These are phyloP conservation scores for Trametes meyenii DNA, from an alignment of 768 basidiomycete genomes.

Conservation along the genomic window DNA sequence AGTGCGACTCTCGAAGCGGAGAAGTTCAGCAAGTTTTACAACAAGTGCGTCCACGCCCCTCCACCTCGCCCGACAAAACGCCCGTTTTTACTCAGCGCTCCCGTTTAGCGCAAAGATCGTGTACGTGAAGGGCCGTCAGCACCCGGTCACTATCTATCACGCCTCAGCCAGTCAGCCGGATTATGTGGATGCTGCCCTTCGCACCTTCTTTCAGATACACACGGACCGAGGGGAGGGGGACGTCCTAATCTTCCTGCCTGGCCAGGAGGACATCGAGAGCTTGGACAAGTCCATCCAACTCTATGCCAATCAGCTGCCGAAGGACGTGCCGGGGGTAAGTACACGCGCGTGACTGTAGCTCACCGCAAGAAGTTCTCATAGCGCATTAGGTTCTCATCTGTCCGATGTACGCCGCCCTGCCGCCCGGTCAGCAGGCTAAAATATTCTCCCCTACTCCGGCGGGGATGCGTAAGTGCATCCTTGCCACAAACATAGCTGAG, in stretches of 20 bases:
- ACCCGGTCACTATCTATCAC: conserved; percentile 86
- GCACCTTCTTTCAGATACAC: conserved; percentile 95
- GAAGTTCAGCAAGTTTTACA: conserved; percentile 88
- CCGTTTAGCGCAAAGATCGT: conserved; percentile 76
- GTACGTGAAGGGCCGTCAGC: conserved; percentile 92
- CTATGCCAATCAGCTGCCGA: conserved; percentile 70
- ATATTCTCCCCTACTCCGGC: conserved; percentile 72
- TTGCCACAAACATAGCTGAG: conserved; percentile 98
- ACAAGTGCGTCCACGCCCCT: conserved; percentile 56
- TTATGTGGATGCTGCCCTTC: conserved; percentile 86
- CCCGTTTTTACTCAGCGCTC: neutral
- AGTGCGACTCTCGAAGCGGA: conserved; percentile 96
- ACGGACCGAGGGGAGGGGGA: conserved; percentile 79
- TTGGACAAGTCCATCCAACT: conserved; percentile 74
- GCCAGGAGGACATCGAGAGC: conserved; percentile 96
- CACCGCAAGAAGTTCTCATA: neutral
- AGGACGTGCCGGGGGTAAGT: conserved; percentile 52
- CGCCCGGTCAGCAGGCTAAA: conserved; percentile 72
- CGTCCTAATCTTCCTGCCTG: conserved; percentile 92
- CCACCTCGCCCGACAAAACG: neutral
- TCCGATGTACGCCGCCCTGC: conserved; percentile 87
- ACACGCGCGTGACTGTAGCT: neutral
- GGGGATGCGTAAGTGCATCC: conserved; percentile 84
- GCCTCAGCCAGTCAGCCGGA: conserved; percentile 73
- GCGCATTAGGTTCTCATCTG: conserved; percentile 63